Evolutionary conservation across 2,329 filamentous ascomycete species (phyloP).

Genomic region (Colletotrichum lentis): DNA sequence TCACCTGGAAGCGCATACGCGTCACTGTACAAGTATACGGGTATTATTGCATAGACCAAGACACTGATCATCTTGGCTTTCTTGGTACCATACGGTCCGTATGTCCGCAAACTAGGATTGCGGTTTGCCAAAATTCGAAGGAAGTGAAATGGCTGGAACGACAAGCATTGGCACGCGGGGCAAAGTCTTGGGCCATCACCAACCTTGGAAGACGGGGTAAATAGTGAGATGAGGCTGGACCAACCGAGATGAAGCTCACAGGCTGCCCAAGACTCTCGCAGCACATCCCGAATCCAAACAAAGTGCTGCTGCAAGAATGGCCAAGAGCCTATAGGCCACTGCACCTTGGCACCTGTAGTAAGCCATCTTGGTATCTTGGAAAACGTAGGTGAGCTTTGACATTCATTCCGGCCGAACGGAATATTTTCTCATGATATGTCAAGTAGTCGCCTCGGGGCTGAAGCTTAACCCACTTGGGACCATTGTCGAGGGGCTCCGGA

Average conservation of each 20-base stretch:
- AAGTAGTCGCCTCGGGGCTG: not conserved
- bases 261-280: not conserved
- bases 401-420: not conserved
- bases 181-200: not conserved
- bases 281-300: not conserved
- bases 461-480: not conserved
- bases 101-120: not conserved
- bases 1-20: not conserved
- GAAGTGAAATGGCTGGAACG: not conserved
- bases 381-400: too few species aligned
- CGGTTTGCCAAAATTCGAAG: not conserved
- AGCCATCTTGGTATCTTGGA: not conserved
- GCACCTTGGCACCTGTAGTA: not conserved
- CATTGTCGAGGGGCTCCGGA: not conserved
- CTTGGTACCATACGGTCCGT: not conserved
- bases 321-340: not conserved
- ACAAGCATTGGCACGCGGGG: constrained; percentile 20
- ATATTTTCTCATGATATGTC: not conserved
- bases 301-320: not conserved
- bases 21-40: not conserved
- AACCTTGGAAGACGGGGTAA: not conserved
- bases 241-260: not conserved
- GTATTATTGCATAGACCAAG: not conserved
- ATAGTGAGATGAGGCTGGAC: not conserved
- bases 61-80: not conserved